phyloP scores from a whole-genome alignment of 1,284 basidiomycete species.

The Malassezia vespertilionis region DNA sequence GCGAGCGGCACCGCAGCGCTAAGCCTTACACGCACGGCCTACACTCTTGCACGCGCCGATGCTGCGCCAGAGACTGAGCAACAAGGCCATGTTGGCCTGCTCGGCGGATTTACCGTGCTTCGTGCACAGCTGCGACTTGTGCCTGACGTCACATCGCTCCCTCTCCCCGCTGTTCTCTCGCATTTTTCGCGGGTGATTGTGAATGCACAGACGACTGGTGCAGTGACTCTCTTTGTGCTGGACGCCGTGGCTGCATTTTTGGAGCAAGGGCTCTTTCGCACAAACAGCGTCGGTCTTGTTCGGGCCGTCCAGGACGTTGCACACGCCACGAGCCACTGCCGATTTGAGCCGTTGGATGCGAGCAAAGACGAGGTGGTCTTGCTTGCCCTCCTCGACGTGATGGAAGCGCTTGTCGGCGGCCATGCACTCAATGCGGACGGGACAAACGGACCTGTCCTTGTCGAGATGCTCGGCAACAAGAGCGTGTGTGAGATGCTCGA shows the following conservation, averaged over 20 bases:
- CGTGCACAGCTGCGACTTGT: conserved; percentile 56
- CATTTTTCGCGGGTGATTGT: conserved; percentile 80
- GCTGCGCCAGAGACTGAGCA: neutral
- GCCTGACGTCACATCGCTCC: conserved; percentile 22
- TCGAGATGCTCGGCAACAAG: conserved; percentile 57
- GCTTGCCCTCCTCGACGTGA: conserved; percentile 78
- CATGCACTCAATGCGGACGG: conserved; percentile 31
- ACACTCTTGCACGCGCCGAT: conserved; percentile 11
- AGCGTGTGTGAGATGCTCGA: conserved; percentile 97
- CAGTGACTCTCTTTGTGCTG: conserved; percentile 80
- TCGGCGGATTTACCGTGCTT: conserved; percentile 77
- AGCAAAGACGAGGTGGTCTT: conserved; percentile 76
- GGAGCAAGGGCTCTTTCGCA: conserved; percentile 61
- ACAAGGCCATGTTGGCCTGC: conserved; percentile 52
- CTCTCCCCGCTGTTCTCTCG: conserved; percentile 26
- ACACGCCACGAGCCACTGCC: conserved; percentile 81
- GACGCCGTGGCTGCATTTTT: conserved; percentile 79
- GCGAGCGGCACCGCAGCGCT: conserved; percentile 15
- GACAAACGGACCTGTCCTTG: conserved; percentile 15
- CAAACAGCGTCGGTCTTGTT: conserved; percentile 40
- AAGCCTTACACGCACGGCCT: conserved; percentile 11
- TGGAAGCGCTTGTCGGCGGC: conserved; percentile 65
- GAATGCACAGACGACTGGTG: conserved; percentile 81
- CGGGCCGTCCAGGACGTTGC: conserved; percentile 71
- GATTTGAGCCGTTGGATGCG: conserved; percentile 92